Conservation (phyloP, 2,329 filamentous ascomycete species). For the Penicillium olsonii region DNA sequence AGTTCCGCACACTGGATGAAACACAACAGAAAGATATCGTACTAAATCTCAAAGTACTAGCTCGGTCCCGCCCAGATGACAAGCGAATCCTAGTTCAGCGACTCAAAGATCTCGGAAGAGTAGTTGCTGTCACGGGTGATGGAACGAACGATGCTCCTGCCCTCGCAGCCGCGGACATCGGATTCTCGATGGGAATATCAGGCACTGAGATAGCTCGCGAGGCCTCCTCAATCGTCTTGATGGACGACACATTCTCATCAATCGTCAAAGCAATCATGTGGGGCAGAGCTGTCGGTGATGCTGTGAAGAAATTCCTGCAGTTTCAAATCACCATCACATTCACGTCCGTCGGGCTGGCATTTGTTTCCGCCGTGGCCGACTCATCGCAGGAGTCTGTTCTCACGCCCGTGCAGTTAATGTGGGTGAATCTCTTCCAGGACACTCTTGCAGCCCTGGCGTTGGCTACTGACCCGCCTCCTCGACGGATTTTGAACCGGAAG, state of each 20-base stretch:
- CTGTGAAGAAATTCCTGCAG: slow-evolving; percentile 61
- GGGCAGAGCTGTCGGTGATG: slow-evolving; percentile 61
- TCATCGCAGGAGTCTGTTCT: slow-evolving; percentile 59
- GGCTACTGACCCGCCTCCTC: slow-evolving; percentile 61
- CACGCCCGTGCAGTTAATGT: slow-evolving; percentile 65
- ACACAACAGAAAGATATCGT: slow-evolving; percentile 54
- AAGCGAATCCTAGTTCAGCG: slow-evolving; percentile 58
- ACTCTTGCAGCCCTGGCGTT: slow-evolving; percentile 65
- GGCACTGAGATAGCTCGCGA: slow-evolving; percentile 64
- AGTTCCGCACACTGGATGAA: slow-evolving; percentile 58
- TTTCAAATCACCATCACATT: slow-evolving; percentile 64
- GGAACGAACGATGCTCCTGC: slow-evolving; percentile 63
- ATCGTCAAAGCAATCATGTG: slow-evolving; percentile 63
- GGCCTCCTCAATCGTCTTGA: slow-evolving; percentile 58
- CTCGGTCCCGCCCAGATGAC: slow-evolving; percentile 61
- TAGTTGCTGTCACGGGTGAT: slow-evolving; percentile 60
- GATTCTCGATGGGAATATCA: slow-evolving; percentile 62
- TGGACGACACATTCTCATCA: slow-evolving; percentile 57
- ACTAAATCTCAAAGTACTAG: slow-evolving; percentile 57
- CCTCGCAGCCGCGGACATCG: slow-evolving; percentile 60
- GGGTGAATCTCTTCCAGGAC: slow-evolving; percentile 69
- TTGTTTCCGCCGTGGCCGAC: slow-evolving; percentile 60
- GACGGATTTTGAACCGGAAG: slow-evolving; percentile 55
- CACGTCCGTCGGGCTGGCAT: slow-evolving; percentile 63
- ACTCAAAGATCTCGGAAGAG: slow-evolving; percentile 56